phyloP scores from a whole-genome alignment of 2,329 filamentous ascomycete genomes.

The Hypoxylon sp. region DNA sequence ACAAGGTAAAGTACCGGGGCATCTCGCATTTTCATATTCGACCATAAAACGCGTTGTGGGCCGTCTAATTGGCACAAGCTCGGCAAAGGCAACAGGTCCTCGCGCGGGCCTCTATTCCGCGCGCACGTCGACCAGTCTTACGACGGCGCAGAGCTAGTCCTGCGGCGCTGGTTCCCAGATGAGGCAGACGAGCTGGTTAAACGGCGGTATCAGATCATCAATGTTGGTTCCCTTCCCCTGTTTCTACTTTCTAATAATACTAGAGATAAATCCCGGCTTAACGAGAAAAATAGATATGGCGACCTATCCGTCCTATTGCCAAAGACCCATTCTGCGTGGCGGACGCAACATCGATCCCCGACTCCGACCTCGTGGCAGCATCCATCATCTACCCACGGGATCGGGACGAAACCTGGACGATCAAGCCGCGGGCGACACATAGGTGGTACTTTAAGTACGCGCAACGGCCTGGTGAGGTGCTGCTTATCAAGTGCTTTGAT shows the following conservation, averaged over 20 bases:
- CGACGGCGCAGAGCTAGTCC: constrained; percentile 55
- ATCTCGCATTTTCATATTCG: constrained; percentile 75
- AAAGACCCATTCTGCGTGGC: constrained; percentile 61
- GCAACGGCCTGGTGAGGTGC: constrained; percentile 65
- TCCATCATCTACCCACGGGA: constrained; percentile 56
- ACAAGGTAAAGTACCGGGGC: constrained; percentile 72
- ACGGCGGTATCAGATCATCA: constrained; percentile 54
- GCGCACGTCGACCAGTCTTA: constrained; percentile 60
- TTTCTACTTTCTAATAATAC: too few species aligned
- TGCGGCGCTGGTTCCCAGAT: constrained; percentile 52
- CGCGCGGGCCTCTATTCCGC: constrained; percentile 51
- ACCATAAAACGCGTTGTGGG: constrained; percentile 76
- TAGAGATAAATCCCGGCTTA: too few species aligned
- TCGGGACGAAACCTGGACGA: constrained; percentile 58
- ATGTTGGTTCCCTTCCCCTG: constrained; percentile 45
- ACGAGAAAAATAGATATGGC: constrained; percentile 57
- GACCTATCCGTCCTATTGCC: constrained; percentile 63
- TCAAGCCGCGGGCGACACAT: constrained; percentile 56
- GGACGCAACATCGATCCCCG: constrained; percentile 56
- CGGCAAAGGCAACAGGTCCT: constrained; percentile 71
- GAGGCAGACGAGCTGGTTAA: constrained; percentile 56
- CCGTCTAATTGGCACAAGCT: constrained; percentile 74
- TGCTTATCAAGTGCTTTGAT: constrained; percentile 73
- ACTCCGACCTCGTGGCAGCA: constrained; percentile 58
- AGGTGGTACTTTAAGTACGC: constrained; percentile 67